A percentile compares a stretch with the other conserved stretches of the same genome.
These are phyloP conservation scores for Phytophthora pluvialis DNA, from an alignment of 352 stramenopile species.

Conservation along the genomic window DNA sequence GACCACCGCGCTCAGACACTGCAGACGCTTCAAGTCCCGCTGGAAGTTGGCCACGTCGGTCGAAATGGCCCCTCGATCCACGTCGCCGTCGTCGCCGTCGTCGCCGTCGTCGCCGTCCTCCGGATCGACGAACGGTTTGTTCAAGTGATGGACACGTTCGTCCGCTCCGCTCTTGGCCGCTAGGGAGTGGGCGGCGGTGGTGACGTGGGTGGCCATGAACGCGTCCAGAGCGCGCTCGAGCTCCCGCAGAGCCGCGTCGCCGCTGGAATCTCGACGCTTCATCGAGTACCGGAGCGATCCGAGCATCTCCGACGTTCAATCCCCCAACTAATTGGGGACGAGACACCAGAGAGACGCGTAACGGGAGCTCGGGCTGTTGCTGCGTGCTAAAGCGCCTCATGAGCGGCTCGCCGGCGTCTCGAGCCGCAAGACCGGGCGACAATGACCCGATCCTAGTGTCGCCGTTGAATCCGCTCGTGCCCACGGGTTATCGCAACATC, in stretches of 20 bases:
- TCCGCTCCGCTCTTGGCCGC: conserved; percentile 9
- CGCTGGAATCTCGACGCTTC: conserved; percentile 27
- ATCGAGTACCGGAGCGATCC: conserved; percentile 11
- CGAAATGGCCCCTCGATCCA: neutral
- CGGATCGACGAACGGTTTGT: no score
- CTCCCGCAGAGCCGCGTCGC: conserved; percentile 41
- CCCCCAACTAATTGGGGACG: conserved; percentile 34
- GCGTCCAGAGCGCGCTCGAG: conserved; percentile 65
- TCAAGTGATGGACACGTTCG: neutral
- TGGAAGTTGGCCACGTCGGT: conserved; percentile 16
- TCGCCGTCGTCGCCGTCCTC: conserved; percentile 8
- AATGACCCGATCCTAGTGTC: conserved; percentile 43
- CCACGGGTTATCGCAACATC: conserved; percentile 73
- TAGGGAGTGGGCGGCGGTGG: conserved; percentile 25
- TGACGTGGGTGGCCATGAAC: conserved; percentile 55
- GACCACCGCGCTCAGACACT: conserved; percentile 37
- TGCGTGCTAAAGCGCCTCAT: neutral
- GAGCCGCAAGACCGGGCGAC: conserved; percentile 18
- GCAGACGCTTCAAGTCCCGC: conserved; percentile 36
- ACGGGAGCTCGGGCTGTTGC: conserved; percentile 11
- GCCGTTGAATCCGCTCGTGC: conserved; percentile 63
- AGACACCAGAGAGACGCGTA: conserved; percentile 15
- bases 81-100: conserved; percentile 7
- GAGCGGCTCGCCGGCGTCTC: conserved; percentile 20
- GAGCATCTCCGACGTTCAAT: neutral